phyloP scores from a whole-genome alignment of 1,284 basidiomycete genomes.

The Pseudozyma thailandica region DNA sequence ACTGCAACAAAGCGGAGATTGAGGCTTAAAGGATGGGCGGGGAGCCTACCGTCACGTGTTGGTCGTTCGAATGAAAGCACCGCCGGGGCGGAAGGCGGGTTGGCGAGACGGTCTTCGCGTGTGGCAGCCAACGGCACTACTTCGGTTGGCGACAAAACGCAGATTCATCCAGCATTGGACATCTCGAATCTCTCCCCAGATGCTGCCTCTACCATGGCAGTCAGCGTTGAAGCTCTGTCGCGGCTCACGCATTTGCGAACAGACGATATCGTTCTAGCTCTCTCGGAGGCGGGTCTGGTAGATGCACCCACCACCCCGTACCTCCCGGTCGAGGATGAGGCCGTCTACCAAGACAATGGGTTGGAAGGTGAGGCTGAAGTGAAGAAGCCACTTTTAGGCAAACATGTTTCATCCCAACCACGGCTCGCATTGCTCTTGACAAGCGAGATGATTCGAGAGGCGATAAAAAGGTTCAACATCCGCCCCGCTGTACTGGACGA shows the following conservation, averaged over 20 bases:
- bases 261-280: slow-evolving; percentile 87
- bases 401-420: not conserved
- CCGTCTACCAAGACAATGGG: not conserved
- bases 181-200: slow-evolving; percentile 9
- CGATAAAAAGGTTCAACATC: slow-evolving; percentile 38
- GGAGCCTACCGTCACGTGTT: slow-evolving; percentile 9
- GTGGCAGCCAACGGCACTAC: slow-evolving; percentile 6
- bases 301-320: slow-evolving; percentile 64
- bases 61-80: not conserved
- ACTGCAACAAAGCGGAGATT: slow-evolving; percentile 21
- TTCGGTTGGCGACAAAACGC: not conserved
- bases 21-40: slow-evolving; percentile 40
- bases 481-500: slow-evolving; percentile 55
- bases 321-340: slow-evolving; percentile 12
- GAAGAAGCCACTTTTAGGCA: not conserved
- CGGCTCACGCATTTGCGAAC: slow-evolving; percentile 81
- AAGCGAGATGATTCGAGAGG: slow-evolving; percentile 32
- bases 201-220: slow-evolving; percentile 25
- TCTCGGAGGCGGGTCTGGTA: slow-evolving; percentile 86
- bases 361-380: not conserved
- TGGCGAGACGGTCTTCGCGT: slow-evolving; percentile 17
- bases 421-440: slow-evolving; percentile 41
- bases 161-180: slow-evolving; percentile 26
- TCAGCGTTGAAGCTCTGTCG: slow-evolving; percentile 73
- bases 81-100: slow-evolving; percentile 6